Base-by-base conservation (phyloP, 257 asterid species). In the Solanum bulbocastanum region DNA sequence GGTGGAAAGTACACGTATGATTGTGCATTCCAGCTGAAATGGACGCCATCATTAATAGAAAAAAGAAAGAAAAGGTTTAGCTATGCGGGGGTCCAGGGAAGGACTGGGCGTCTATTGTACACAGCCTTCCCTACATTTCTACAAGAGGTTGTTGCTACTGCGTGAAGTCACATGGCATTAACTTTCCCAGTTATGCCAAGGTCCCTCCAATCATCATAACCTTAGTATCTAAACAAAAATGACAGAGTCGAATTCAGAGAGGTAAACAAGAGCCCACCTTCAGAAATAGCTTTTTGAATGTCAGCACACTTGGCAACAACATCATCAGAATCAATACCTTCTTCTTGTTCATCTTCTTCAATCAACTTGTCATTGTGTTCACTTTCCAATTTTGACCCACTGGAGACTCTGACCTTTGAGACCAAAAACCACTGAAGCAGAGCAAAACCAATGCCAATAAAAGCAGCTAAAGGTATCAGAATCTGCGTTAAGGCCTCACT, bases 231-330 rank as follows among this genome's bases (percentile, higher is more conserved):
- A 6, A 56, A 56, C 62, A 56, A 56, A 56, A 52, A 52, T 52
- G 60, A 2, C 4, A 5, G 23, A 52, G 9, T 52, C 62, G 18
- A 56, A 56, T 56, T 56, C 62, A 56, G 62, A 56, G 62, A 56
- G n/a, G n/a, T 56, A 6, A 56, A 56, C 1, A 14, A 66, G 52
- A 37, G 0, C 83, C 1, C n/a, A 90, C 91, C 90, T 14, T 66
- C 89, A 56, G 91, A 90, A 82, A 90, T 90, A 81, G 90, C 92
- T 72, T 83, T 88, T 37, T 90, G 92, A 86, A 90, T 90, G 49
- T 90, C 92, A 83, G 92, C 88, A 83, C 92, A 90, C 66, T 90
- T 90, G 76, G 35, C 79, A 88, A 88, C 89, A 60, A 66, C 87
- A 13, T 52, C 79, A 30, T 52, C 88, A 12, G 86, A 25, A 22